These are phyloP conservation scores for Phyllosticta citribraziliensis DNA, from an alignment of 2,329 filamentous ascomycete genomes.

Conservation along the genomic window DNA sequence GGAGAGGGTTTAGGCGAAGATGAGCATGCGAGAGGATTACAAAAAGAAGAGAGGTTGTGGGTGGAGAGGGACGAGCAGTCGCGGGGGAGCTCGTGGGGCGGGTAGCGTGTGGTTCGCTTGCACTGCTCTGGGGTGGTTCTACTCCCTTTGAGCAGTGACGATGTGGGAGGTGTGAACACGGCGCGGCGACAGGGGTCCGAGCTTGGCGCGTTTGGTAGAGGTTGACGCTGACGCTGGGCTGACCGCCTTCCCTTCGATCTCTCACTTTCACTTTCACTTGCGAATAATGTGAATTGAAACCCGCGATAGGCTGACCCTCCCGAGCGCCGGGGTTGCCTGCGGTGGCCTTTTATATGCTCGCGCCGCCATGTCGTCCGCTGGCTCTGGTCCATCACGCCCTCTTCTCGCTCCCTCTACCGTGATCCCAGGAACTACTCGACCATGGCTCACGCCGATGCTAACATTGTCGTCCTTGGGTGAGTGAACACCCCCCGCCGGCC, in stretches of 20 bases:
- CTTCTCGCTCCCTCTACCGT: too few relatives aligned
- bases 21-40: slow-evolving; percentile 2
- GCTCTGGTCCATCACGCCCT: too few relatives aligned
- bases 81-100: slow-evolving; percentile 17
- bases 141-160: slow-evolving; percentile 9
- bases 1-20: slow-evolving; percentile 14
- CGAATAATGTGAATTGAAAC: neutral
- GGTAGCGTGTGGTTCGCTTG: slow-evolving; percentile 9
- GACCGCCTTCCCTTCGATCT: too few relatives aligned
- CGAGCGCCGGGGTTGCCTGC: neutral
- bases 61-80: slow-evolving; percentile 16
- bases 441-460: slow-evolving; percentile 12
- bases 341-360: neutral
- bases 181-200: slow-evolving; percentile 7
- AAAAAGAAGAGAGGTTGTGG: slow-evolving; percentile 19
- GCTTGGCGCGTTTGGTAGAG: slow-evolving; percentile 7
- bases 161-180: slow-evolving; percentile 1
- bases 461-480: slow-evolving; percentile 41
- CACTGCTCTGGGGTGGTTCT: slow-evolving; percentile 3
- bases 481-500: slow-evolving; percentile 11
- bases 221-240: neutral
- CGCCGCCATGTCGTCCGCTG: too few relatives aligned
- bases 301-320: slow-evolving; percentile 2
- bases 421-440: neutral
- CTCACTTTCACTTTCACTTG: neutral